These are phyloP conservation scores for Cladophialophora bantiana DNA, from an alignment of 2,329 filamentous ascomycete species.

Conservation along the genomic window DNA sequence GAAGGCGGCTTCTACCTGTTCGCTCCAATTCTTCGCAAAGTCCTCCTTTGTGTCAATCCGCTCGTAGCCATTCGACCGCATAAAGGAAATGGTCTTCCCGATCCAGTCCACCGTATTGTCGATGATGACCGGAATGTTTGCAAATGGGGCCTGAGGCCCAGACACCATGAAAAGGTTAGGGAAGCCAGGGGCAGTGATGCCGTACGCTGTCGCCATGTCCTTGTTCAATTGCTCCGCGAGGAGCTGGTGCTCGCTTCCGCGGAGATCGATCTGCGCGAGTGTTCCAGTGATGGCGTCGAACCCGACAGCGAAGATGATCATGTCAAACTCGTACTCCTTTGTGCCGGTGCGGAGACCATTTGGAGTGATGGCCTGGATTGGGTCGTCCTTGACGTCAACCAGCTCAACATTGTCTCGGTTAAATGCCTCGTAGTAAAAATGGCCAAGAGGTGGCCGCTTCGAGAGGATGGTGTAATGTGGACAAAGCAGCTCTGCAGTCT, in stretches of 20 bases:
- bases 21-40: conserved; percentile 57
- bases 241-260: conserved; percentile 42
- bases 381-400: conserved; percentile 53
- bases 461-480: conserved; percentile 47
- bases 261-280: conserved; percentile 44
- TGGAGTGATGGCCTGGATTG: conserved; percentile 51
- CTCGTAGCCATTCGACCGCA: conserved; percentile 46
- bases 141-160: conserved; percentile 59
- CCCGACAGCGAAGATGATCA: conserved; percentile 52
- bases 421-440: conserved; percentile 41
- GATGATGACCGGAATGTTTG: conserved; percentile 66
- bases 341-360: conserved; percentile 51
- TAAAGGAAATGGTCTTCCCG: conserved; percentile 37
- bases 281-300: conserved; percentile 53
- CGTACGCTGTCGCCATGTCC: conserved; percentile 49
- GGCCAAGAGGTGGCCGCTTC: conserved; percentile 38
- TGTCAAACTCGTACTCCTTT: conserved; percentile 50
- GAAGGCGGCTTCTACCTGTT: conserved; percentile 55
- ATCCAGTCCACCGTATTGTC: conserved; percentile 56
- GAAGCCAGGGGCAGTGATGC: conserved; percentile 51
- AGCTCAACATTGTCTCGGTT: conserved; percentile 56
- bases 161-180: conserved; percentile 61
- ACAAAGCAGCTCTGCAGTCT: conserved; percentile 60
- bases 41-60: conserved; percentile 59
- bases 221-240: conserved; percentile 39